Percentiles rank a stretch among this genome's conserved stretches.
These are phyloP conservation scores for Alternaria sp. DNA, from an alignment of 2,329 filamentous ascomycete species.

Conservation along the genomic window DNA sequence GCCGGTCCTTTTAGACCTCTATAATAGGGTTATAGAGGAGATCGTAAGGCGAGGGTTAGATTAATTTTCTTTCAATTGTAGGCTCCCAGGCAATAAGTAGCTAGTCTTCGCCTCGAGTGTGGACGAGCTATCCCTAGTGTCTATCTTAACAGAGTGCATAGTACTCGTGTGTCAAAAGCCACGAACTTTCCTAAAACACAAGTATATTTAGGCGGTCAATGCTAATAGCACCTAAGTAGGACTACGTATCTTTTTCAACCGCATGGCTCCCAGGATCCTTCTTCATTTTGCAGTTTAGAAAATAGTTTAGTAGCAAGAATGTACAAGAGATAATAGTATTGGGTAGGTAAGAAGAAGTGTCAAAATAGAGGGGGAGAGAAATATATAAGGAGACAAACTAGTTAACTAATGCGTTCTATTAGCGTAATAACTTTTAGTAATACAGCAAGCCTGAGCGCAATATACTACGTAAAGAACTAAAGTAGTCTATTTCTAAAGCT, in stretches of 20 bases:
- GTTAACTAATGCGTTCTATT: too few relatives aligned
- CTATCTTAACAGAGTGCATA: constrained; percentile 3
- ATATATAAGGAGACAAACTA: constrained; percentile 5
- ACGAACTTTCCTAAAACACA: constrained; percentile 15
- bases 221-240: constrained; percentile 16
- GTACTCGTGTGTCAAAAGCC: constrained; percentile 8
- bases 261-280: constrained; percentile 1
- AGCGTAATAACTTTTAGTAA: neutral
- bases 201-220: constrained; percentile 7
- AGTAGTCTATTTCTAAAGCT: constrained; percentile 15
- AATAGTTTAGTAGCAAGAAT: constrained; percentile 4
- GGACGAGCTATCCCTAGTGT: constrained; percentile 16
- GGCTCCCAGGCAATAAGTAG: constrained; percentile 23
- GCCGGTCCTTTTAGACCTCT: constrained; percentile 11
- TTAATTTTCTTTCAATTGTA: constrained; percentile 15
- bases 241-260: constrained; percentile 7
- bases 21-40: constrained; percentile 8
- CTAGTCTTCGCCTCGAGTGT: constrained; percentile 14
- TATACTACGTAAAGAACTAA: constrained; percentile 13
- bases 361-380: neutral
- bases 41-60: neutral
- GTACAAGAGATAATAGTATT: constrained; percentile 7
- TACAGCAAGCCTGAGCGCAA: neutral
- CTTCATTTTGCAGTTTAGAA: constrained; percentile 9
- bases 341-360: neutral